Evolutionary conservation across 495 filamentous ascomycete genomes (phyloP).

Genomic region (Penicillium verhagenii): DNA sequence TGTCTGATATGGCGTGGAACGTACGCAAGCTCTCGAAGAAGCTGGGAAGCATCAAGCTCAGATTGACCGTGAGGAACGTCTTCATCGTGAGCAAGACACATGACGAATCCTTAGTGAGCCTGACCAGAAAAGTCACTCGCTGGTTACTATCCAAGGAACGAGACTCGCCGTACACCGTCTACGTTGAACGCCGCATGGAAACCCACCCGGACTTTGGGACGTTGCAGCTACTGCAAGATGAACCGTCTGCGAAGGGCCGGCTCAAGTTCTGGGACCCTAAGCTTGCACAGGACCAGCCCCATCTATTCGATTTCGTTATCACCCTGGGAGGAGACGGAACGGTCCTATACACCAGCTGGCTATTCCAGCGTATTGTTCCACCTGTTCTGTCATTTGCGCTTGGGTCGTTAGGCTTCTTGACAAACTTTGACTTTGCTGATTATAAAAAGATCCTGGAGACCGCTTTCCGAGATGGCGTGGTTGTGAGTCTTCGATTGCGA

Average conservation of each 20-base stretch:
- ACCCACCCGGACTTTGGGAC: slow-evolving; percentile 70
- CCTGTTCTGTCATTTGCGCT: slow-evolving; percentile 89
- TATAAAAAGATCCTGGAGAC: slow-evolving; percentile 67
- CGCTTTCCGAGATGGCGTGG: slow-evolving; percentile 80
- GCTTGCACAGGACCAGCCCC: slow-evolving; percentile 72
- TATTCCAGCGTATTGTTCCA: slow-evolving; percentile 95
- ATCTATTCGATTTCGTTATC: slow-evolving; percentile 89
- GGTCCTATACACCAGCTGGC: slow-evolving; percentile 91
- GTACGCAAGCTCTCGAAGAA: slow-evolving; percentile 88
- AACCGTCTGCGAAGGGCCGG: slow-evolving; percentile 55
- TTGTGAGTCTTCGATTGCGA: slow-evolving; percentile 79
- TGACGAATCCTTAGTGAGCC: slow-evolving; percentile 74
- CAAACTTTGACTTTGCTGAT: slow-evolving; percentile 87
- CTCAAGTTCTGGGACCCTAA: slow-evolving; percentile 81
- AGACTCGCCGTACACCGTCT: slow-evolving; percentile 67
- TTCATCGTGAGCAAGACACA: slow-evolving; percentile 89
- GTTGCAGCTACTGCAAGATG: slow-evolving; percentile 54
- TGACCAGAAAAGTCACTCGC: slow-evolving; percentile 72
- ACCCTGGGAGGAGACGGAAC: slow-evolving; percentile 97
- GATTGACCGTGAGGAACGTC: slow-evolving; percentile 75
- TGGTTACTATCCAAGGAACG: slow-evolving; percentile 85
- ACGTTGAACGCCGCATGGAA: slow-evolving; percentile 73
- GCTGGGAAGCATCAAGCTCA: slow-evolving; percentile 73
- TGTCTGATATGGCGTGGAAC: slow-evolving; percentile 94
- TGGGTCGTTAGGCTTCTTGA: slow-evolving; percentile 91